Conservation (phyloP, 805 yeast species). For the Candida yuanshanica region DNA sequence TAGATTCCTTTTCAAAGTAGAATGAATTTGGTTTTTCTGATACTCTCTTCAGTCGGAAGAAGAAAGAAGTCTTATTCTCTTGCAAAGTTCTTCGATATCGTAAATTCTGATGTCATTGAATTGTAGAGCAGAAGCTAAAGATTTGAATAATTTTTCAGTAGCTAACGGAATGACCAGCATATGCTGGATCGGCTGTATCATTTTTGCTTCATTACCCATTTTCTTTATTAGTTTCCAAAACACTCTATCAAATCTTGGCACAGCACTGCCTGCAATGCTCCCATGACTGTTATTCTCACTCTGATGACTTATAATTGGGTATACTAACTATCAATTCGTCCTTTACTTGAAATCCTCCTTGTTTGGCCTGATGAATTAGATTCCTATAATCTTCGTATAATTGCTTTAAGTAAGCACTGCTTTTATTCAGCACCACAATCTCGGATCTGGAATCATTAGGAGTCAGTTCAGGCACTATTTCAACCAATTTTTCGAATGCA, state of each 20-base stretch:
- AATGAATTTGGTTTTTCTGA: constrained; percentile 92
- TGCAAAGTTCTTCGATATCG: constrained; percentile 54
- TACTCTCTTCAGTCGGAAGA: constrained; percentile 87
- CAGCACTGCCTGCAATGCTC: too few species aligned
- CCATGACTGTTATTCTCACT: too few species aligned
- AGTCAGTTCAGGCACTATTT: constrained; percentile 66
- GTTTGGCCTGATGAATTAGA: constrained; percentile 37
- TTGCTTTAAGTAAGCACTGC: constrained; percentile 47
- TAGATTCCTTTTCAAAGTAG: constrained; percentile 85
- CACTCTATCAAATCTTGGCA: too few species aligned
- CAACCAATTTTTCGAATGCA: constrained; percentile 72
- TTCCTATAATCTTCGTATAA: constrained; percentile 44
- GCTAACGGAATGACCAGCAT: constrained; percentile 88
- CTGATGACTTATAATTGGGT: too few species aligned
- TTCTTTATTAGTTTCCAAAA: too few species aligned
- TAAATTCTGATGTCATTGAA: constrained; percentile 12
- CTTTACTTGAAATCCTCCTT: constrained; percentile 24
- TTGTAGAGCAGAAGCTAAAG: constrained; percentile 42
- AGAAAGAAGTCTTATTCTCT: constrained; percentile 84
- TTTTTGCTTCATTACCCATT: too few species aligned
- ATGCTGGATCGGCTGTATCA: too few species aligned
- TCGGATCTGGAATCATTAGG: constrained; percentile 78
- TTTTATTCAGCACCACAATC: constrained; percentile 62
- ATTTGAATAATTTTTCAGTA: constrained; percentile 61
- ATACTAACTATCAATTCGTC: constrained; percentile 5